Conservation (phyloP, 495 filamentous ascomycete species). For the Hypoxylon lenormandii region DNA sequence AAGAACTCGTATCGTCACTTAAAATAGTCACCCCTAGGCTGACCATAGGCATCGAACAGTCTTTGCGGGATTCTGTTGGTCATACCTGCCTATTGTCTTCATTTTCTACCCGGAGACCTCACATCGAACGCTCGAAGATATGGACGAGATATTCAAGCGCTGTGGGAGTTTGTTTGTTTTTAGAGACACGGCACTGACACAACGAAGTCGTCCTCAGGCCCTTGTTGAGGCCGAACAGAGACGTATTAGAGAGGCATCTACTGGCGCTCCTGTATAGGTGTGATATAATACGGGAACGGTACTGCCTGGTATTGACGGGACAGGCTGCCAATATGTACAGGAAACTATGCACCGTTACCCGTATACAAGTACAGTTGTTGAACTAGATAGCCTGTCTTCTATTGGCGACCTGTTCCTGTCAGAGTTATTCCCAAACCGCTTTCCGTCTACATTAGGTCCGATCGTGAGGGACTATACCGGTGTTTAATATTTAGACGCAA, state of each 20-base stretch:
- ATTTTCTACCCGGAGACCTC: constrained; percentile 55
- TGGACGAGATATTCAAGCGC: constrained; percentile 52
- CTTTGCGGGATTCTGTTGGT: constrained; percentile 51
- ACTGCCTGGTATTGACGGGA: too few relatives aligned
- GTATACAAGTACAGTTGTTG: too few relatives aligned
- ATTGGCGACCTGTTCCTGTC: too few relatives aligned
- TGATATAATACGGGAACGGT: too few relatives aligned
- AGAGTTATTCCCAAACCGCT: too few relatives aligned
- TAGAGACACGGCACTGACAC: constrained; percentile 41
- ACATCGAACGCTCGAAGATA: constrained; percentile 53
- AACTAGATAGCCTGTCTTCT: too few relatives aligned
- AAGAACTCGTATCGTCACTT: constrained; percentile 5
- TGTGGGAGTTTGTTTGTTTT: constrained; percentile 41
- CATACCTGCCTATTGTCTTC: constrained; percentile 52
- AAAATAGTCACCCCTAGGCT: neutral
- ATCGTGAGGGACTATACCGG: too few relatives aligned
- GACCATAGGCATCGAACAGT: constrained; percentile 29
- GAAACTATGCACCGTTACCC: too few relatives aligned
- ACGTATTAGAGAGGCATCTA: constrained; percentile 20
- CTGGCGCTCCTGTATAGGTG: too few relatives aligned
- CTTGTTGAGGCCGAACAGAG: constrained; percentile 47
- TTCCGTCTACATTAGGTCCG: too few relatives aligned
- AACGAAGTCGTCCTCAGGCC: constrained; percentile 40
- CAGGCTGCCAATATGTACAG: too few relatives aligned
- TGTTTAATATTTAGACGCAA: too few relatives aligned